These are phyloP conservation scores for Chiua virens DNA, from an alignment of 768 basidiomycete species.

Conservation along the genomic window DNA sequence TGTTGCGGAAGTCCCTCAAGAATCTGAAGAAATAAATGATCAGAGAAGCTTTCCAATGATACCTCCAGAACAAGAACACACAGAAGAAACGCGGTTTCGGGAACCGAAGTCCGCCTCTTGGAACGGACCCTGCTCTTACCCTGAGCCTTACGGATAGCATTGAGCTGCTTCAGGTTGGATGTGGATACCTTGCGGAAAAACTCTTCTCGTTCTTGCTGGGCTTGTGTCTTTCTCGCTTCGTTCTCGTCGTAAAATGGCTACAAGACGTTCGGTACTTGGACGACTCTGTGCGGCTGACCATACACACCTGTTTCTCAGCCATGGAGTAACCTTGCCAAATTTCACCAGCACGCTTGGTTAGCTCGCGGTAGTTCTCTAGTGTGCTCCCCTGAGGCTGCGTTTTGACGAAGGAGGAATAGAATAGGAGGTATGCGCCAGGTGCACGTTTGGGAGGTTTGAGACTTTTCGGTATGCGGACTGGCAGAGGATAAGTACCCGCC, in stretches of 20 bases:
- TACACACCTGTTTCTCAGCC: conserved; percentile 37
- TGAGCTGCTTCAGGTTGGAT: conserved; percentile 29
- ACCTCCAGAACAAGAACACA: conserved; percentile 8
- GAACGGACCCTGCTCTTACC: conserved; percentile 23
- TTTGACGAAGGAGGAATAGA: conserved; percentile 17
- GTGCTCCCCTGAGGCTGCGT: neutral
- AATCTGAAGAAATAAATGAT: conserved; percentile 16
- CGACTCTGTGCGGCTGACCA: neutral
- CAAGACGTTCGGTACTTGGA: neutral
- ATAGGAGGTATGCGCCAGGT: conserved; percentile 26
- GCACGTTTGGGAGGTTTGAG: conserved; percentile 31
- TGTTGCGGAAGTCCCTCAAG: conserved; percentile 14
- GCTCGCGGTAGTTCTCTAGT: neutral
- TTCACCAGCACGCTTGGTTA: conserved; percentile 21
- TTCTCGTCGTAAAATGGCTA: conserved; percentile 30
- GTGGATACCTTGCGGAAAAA: conserved; percentile 27
- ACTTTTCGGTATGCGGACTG: conserved; percentile 13
- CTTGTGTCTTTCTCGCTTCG: conserved; percentile 15
- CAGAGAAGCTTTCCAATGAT: neutral
- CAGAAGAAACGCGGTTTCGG: conserved; percentile 24
- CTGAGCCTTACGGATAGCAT: conserved; percentile 28
- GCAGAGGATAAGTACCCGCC: conserved; percentile 4
- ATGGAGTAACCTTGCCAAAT: conserved; percentile 34
- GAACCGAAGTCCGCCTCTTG: neutral
- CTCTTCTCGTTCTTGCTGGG: conserved; percentile 20